phyloP scores from a whole-genome alignment of 305 asterid species.

The Coffea humblotiana region DNA sequence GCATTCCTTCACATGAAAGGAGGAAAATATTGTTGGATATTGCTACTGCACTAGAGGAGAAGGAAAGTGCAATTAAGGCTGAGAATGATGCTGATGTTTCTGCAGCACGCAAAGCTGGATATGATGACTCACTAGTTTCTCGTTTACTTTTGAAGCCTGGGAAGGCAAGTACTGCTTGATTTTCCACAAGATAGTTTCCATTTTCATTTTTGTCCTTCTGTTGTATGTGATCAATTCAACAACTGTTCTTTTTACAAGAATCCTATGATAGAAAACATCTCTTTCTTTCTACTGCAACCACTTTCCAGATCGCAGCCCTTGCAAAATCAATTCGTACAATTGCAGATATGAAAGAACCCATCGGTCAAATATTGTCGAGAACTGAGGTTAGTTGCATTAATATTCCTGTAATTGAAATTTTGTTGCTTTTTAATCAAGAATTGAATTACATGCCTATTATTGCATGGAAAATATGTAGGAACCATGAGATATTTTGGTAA shows the following conservation, averaged over 20 bases:
- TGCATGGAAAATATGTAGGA: background rate
- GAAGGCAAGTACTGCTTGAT: constrained; percentile 38
- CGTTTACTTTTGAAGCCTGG: constrained; percentile 54
- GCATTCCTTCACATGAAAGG: constrained; percentile 53
- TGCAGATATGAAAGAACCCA: constrained; percentile 69
- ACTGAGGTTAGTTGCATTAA: constrained; percentile 46
- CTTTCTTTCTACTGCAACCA: constrained; percentile 6
- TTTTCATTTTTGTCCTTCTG: background rate
- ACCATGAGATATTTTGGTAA: background rate
- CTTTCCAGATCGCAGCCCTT: constrained; percentile 46
- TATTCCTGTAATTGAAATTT: background rate
- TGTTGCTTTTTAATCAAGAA: background rate
- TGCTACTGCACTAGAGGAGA: constrained; percentile 55
- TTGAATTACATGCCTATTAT: background rate
- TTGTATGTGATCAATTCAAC: background rate
- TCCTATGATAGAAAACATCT: constrained; percentile 1
- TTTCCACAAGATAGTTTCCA: background rate
- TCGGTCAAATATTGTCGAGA: constrained; percentile 50
- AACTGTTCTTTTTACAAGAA: background rate
- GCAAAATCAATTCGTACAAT: constrained; percentile 56
- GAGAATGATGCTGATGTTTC: constrained; percentile 56
- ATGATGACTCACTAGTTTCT: constrained; percentile 56
- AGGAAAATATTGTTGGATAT: constrained; percentile 47
- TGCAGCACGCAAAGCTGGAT: constrained; percentile 46
- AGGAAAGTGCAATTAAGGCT: constrained; percentile 34